A percentile compares a stretch with the other conserved stretches of the same genome.
phyloP scores from a whole-genome alignment of 768 basidiomycete genomes.

The Panus rudis region DNA sequence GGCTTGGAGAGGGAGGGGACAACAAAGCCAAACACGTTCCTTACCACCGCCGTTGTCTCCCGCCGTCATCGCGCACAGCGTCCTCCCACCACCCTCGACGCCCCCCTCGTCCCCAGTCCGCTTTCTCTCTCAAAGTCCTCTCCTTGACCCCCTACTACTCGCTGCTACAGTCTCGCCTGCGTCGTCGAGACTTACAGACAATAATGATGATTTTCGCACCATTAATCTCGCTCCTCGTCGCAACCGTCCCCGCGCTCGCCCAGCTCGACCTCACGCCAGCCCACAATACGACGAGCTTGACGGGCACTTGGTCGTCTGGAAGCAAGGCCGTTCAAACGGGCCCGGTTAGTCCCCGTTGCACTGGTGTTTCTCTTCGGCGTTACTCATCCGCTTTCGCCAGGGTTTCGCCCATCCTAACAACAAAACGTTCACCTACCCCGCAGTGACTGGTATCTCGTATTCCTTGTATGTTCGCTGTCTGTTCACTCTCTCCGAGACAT shows the following conservation, averaged over 20 bases:
- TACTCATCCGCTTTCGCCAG: slow-evolving; percentile 32
- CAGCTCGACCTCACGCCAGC: slow-evolving; percentile 31
- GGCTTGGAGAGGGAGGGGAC: no score
- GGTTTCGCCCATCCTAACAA: slow-evolving; percentile 82
- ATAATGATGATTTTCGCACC: slow-evolving; percentile 18
- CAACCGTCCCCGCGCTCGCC: slow-evolving; percentile 22
- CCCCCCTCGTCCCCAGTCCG: slow-evolving; percentile 11
- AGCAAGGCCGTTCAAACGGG: slow-evolving; percentile 74
- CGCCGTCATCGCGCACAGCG: slow-evolving; percentile 14
- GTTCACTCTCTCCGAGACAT: background rate
- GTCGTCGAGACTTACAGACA: background rate
- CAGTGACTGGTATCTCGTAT: slow-evolving; percentile 78
- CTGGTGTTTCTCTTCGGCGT: background rate
- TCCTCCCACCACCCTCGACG: slow-evolving; percentile 8
- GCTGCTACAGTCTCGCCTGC: slow-evolving; percentile 1
- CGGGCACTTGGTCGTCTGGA: slow-evolving; percentile 86
- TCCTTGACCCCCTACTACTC: slow-evolving; percentile 5
- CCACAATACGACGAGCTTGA: slow-evolving; percentile 65
- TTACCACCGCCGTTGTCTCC: slow-evolving; percentile 12
- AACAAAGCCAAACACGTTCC: slow-evolving; percentile 20
- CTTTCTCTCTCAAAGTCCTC: slow-evolving; percentile 10
- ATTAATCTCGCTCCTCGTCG: slow-evolving; percentile 22
- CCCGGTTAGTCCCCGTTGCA: slow-evolving; percentile 47
- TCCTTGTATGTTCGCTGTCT: slow-evolving; percentile 63
- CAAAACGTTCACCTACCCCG: slow-evolving; percentile 75